These are phyloP conservation scores for Globisporangium nagaii DNA, from an alignment of 352 stramenopile species.

Conservation along the genomic window DNA sequence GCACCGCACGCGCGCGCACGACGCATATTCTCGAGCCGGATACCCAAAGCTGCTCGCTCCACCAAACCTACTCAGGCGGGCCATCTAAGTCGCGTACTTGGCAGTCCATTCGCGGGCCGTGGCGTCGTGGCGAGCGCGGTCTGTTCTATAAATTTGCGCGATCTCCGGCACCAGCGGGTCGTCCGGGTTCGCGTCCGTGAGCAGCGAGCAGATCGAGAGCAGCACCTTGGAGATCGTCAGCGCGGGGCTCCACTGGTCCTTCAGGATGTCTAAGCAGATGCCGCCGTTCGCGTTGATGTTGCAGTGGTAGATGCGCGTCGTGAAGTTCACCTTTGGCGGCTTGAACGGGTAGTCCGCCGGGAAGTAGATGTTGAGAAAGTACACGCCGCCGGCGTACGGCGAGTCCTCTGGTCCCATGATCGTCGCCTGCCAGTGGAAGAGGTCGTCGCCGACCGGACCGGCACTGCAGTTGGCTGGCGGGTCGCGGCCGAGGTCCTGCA, in stretches of 20 bases:
- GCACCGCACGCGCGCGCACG: not conserved
- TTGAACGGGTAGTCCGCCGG: slow-evolving; percentile 99
- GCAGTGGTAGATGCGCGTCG: slow-evolving; percentile 99
- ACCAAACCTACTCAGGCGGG: slow-evolving; percentile 4
- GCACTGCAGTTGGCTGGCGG: slow-evolving; percentile 98
- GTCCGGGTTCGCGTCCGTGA: slow-evolving; percentile 99
- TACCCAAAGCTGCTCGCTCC: not conserved
- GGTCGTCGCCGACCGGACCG: slow-evolving; percentile 96
- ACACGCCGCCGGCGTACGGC: slow-evolving; percentile 96
- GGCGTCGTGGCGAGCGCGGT: slow-evolving; percentile 91
- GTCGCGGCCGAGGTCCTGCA: slow-evolving; percentile 93
- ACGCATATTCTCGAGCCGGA: not conserved
- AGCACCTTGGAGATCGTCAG: slow-evolving; percentile 99
- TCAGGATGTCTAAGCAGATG: slow-evolving; percentile 99
- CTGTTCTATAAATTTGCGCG: slow-evolving; percentile 94
- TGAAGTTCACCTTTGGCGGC: slow-evolving; percentile 98
- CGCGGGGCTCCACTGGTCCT: slow-evolving; percentile 99
- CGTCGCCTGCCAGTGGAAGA: slow-evolving; percentile 97
- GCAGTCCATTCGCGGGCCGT: slow-evolving; percentile 97
- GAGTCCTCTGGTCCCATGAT: slow-evolving; percentile 99
- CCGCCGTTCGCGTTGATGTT: slow-evolving; percentile 99
- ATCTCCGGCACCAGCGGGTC: slow-evolving; percentile 94
- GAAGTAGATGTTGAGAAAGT: slow-evolving; percentile 99
- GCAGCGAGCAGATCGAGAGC: slow-evolving; percentile 98
- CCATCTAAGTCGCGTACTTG: slow-evolving; percentile 97